phyloP scores from a whole-genome alignment of 192 early-diverging fungal species.

The Entomortierella parvispora region DNA sequence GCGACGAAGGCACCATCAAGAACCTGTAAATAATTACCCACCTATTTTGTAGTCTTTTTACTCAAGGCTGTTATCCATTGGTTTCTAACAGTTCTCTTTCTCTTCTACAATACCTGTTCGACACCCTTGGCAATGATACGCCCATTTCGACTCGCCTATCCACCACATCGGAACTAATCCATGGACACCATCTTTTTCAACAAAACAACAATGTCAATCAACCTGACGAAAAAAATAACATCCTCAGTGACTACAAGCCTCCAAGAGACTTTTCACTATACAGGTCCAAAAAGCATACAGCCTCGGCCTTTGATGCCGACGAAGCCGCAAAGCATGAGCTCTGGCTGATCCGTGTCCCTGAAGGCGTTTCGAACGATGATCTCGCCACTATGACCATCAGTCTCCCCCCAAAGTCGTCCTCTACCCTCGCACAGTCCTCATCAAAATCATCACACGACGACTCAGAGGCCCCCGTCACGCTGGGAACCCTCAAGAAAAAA shows the following conservation, averaged over 20 bases:
- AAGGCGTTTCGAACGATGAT: conserved; percentile 42
- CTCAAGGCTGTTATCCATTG: too few species aligned
- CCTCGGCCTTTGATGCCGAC: conserved; percentile 33
- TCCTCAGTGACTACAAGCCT: conserved; percentile 38
- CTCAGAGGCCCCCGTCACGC: not conserved
- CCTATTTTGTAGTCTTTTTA: not conserved
- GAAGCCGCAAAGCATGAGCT: conserved; percentile 33
- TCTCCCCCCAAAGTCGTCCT: not conserved
- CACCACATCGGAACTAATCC: too few species aligned
- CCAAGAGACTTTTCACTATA: conserved; percentile 38
- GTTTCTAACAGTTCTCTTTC: too few species aligned
- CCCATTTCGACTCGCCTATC: too few species aligned
- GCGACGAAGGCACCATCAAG: conserved; percentile 44
- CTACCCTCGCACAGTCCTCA: not conserved
- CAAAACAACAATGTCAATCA: not conserved
- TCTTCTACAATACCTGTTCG: too few species aligned
- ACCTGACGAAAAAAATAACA: not conserved
- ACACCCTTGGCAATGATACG: too few species aligned
- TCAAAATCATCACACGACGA: conserved; percentile 12
- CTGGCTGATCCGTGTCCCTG: conserved; percentile 50
- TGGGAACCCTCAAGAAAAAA: conserved; percentile 46
- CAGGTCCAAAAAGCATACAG: conserved; percentile 22
- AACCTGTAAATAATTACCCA: conserved; percentile 23
- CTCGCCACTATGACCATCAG: conserved; percentile 37
- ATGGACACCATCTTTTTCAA: not conserved